Base-by-base conservation (phyloP, 1,139 yeast species). In the Blastobotrys elegans region DNA sequence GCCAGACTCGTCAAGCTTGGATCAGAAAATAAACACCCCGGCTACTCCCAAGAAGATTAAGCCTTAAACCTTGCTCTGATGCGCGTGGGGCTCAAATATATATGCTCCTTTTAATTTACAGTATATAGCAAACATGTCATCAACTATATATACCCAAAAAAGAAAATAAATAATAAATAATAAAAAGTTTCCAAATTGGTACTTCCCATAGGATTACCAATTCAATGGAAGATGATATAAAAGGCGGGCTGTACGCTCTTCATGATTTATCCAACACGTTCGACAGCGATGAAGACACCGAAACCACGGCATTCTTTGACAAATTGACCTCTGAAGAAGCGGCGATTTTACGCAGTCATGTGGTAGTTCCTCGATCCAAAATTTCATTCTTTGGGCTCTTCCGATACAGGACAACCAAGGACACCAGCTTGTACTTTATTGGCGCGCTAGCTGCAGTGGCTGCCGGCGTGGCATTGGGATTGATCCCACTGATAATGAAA, bases 1-100 rank as follows among this genome's bases (percentile, higher is more conserved):
- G 48, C 39, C n/a, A 32, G 50, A n/a, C 40, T 47, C 2, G 38
- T 47, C 6, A 33, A 27, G 7, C 34, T 47, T 27, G 50, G 50
- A 5, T 22, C 43, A 10, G 40, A 44, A 16, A 40, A 40, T 31
- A 32, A 38, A 11, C 26, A 44, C 13, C 45, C 20, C 31, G 50
- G 50, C 4, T 47, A 32, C 18, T 47, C 50, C 16, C 50, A 47
- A 27, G 31, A 16, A 2, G 48, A 44, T 20, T 44, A 44, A 24
- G n/a, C n/a, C n/a, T n/a, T n/a, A n/a, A n/a, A n/a, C n/a, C n/a
- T n/a, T n/a, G n/a, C n/a, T n/a, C n/a, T n/a, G n/a, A n/a, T n/a
- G n/a, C n/a, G n/a, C n/a, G n/a, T n/a, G n/a, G n/a, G n/a, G n/a
- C n/a, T n/a, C n/a, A n/a, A n/a, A n/a, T n/a, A n/a, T n/a, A n/a